Evolutionary conservation across 116 monocot species (phyloP).

Genomic region (Dioscorea cayenensis): DNA sequence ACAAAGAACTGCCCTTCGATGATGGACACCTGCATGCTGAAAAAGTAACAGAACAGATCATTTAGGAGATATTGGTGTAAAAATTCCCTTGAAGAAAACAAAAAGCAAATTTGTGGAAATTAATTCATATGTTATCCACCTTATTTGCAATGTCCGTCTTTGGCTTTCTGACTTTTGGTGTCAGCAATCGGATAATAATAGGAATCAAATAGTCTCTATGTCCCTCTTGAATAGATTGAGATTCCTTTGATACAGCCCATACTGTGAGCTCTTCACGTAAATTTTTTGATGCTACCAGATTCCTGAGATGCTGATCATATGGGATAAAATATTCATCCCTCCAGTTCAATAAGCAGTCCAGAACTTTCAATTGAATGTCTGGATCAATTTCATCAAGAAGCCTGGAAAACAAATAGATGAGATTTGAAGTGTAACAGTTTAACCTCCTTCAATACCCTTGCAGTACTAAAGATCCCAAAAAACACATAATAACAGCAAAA

Average conservation of each 20-base stretch:
- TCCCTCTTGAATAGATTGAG: constrained; percentile 40
- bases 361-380: constrained; percentile 64
- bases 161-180: constrained; percentile 78
- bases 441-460: not conserved
- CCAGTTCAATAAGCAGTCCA: constrained; percentile 90
- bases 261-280: constrained; percentile 76
- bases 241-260: constrained; percentile 81
- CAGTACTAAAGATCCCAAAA: not conserved
- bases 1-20: constrained; percentile 69
- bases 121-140: constrained; percentile 24
- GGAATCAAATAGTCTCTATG: constrained; percentile 71
- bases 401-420: constrained; percentile 25
- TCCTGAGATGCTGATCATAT: constrained; percentile 65
- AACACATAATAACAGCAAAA: constrained; percentile 2
- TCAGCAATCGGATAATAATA: constrained; percentile 59
- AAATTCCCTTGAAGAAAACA: not conserved
- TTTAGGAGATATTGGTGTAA: not conserved
- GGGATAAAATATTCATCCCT: constrained; percentile 77
- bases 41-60: constrained; percentile 7
- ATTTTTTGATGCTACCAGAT: constrained; percentile 45
- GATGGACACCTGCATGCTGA: constrained; percentile 75
- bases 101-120: not conserved
- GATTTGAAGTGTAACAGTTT: not conserved
- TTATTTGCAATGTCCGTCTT: constrained; percentile 66
- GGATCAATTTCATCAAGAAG: constrained; percentile 79